Percentiles rank a stretch among this genome's conserved stretches.
These are phyloP conservation scores for Hortiboletus campestris DNA, from an alignment of 768 basidiomycete genomes.

Conservation along the genomic window DNA sequence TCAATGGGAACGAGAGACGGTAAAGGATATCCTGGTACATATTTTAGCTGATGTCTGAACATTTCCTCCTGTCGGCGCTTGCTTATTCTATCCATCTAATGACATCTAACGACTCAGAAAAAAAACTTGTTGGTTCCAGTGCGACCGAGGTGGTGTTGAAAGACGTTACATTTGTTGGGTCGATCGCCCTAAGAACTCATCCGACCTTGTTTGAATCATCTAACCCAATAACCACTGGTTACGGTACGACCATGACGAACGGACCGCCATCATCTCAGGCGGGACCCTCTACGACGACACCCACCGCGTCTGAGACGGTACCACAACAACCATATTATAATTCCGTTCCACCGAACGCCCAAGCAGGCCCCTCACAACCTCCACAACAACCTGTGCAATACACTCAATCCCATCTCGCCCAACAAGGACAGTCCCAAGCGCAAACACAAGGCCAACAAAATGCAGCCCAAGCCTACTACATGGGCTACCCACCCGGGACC, in stretches of 20 bases:
- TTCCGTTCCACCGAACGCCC: slow-evolving; percentile 13
- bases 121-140: not conserved
- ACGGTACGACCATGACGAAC: slow-evolving; percentile 40
- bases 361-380: slow-evolving; percentile 18
- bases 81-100: not conserved
- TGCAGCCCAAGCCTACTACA: slow-evolving; percentile 31
- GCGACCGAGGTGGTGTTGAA: not conserved
- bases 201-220: slow-evolving; percentile 4
- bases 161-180: not conserved
- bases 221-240: not conserved
- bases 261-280: slow-evolving; percentile 43
- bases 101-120: not conserved
- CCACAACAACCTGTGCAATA: slow-evolving; percentile 18
- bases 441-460: slow-evolving; percentile 27
- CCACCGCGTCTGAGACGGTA: slow-evolving; percentile 9
- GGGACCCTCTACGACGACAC: slow-evolving; percentile 28
- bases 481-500: slow-evolving; percentile 32
- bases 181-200: not conserved
- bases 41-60: slow-evolving; percentile 51
- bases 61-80: not conserved
- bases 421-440: slow-evolving; percentile 17
- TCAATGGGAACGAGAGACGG: slow-evolving; percentile 45
- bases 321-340: slow-evolving; percentile 10
- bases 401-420: slow-evolving; percentile 18
- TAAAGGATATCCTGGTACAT: slow-evolving; percentile 65